These are phyloP conservation scores for Neolentinus lepideus DNA, from an alignment of 1,284 basidiomycete species.

Conservation along the genomic window DNA sequence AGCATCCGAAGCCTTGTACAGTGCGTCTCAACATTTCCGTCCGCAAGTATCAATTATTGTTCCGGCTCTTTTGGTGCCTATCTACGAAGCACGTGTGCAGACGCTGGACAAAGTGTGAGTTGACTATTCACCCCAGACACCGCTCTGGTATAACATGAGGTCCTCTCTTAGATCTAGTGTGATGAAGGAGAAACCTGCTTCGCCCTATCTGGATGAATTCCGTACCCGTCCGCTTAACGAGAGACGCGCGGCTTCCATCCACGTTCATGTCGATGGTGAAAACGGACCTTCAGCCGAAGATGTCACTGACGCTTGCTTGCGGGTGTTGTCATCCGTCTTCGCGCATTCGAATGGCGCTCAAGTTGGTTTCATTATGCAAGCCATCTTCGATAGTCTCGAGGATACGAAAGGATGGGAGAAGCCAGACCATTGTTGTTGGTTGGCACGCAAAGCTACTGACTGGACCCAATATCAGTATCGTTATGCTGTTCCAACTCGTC, in stretches of 20 bases:
- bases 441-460: constrained; percentile 68
- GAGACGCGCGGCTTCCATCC: constrained; percentile 81
- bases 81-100: constrained; percentile 57
- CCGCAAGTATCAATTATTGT: constrained; percentile 70
- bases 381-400: constrained; percentile 63
- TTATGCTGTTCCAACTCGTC: constrained; percentile 78
- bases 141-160: neutral
- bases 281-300: constrained; percentile 74
- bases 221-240: constrained; percentile 68
- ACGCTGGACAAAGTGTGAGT: constrained; percentile 67
- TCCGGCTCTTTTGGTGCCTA: constrained; percentile 65
- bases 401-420: constrained; percentile 65
- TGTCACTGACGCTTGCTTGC: constrained; percentile 69
- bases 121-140: constrained; percentile 1
- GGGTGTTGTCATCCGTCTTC: constrained; percentile 68
- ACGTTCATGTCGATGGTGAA: constrained; percentile 82
- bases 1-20: constrained; percentile 81
- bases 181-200: constrained; percentile 62
- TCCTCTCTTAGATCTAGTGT: constrained; percentile 38
- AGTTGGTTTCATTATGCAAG: constrained; percentile 65
- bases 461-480: constrained; percentile 93
- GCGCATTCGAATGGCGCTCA: constrained; percentile 77
- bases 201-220: constrained; percentile 77
- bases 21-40: constrained; percentile 69
- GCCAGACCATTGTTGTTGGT: constrained; percentile 75